A percentile compares a stretch with the other conserved stretches of the same genome.
These are phyloP conservation scores for Russula abietina DNA, from an alignment of 768 basidiomycete species.

Conservation along the genomic window DNA sequence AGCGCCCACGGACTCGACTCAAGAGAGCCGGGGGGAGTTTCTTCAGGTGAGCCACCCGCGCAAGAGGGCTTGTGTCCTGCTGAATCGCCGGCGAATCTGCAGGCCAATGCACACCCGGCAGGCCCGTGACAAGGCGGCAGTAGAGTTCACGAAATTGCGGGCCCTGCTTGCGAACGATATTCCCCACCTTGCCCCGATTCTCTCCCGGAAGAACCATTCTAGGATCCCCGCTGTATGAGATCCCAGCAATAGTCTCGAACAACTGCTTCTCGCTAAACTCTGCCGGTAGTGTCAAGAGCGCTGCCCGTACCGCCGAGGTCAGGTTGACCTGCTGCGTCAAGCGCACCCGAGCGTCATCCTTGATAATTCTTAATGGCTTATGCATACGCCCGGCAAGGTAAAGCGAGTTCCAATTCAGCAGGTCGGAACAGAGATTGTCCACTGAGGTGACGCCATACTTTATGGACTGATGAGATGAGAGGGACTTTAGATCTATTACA, in stretches of 20 bases:
- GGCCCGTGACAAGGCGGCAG: slow-evolving; percentile 64
- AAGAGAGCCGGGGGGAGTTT: slow-evolving; percentile 73
- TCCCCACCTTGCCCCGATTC: slow-evolving; percentile 89
- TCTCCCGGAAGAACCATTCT: slow-evolving; percentile 93
- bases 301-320: slow-evolving; percentile 82
- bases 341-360: slow-evolving; percentile 86
- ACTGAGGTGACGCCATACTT: slow-evolving; percentile 96
- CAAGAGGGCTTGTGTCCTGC: slow-evolving; percentile 68
- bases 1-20: slow-evolving; percentile 47
- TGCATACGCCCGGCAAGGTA: slow-evolving; percentile 97
- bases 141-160: slow-evolving; percentile 87
- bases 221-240: slow-evolving; percentile 86
- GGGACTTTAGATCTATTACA: neutral
- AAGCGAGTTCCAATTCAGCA: slow-evolving; percentile 87
- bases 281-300: slow-evolving; percentile 80
- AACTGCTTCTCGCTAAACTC: slow-evolving; percentile 76
- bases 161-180: slow-evolving; percentile 81
- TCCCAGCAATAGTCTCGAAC: slow-evolving; percentile 77
- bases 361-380: slow-evolving; percentile 91
- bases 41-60: slow-evolving; percentile 65
- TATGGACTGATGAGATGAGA: slow-evolving; percentile 66
- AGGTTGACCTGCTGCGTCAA: slow-evolving; percentile 93
- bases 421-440: slow-evolving; percentile 81
- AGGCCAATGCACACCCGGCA: slow-evolving; percentile 78
- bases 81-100: slow-evolving; percentile 45